phyloP scores from a whole-genome alignment of 2,329 filamentous ascomycete species.

The Trichoderma pleuroti region DNA sequence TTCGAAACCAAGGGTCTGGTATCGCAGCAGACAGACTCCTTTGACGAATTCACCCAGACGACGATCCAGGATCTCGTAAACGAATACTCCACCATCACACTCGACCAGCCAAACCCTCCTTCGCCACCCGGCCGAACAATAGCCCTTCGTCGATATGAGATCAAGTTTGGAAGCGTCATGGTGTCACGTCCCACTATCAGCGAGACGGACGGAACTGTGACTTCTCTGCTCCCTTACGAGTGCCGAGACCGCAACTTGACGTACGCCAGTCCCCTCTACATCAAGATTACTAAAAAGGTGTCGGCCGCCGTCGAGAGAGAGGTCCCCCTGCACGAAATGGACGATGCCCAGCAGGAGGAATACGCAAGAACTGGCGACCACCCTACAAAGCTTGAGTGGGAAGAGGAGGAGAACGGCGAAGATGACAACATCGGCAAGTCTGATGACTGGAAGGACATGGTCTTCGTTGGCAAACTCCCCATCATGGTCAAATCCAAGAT shows the following conservation, averaged over 20 bases:
- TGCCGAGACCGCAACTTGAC: constrained; percentile 93
- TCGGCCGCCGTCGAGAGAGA: constrained; percentile 76
- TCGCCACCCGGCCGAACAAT: constrained; percentile 73
- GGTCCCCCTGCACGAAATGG: constrained; percentile 63
- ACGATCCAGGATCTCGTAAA: constrained; percentile 94
- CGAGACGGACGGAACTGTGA: constrained; percentile 86
- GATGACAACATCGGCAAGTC: constrained; percentile 50
- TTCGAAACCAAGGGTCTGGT: constrained; percentile 95
- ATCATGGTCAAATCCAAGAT: constrained; percentile 98
- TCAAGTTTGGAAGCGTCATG: constrained; percentile 88
- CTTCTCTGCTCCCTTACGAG: constrained; percentile 86
- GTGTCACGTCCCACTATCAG: constrained; percentile 87
- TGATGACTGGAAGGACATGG: constrained; percentile 62
- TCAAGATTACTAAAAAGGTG: constrained; percentile 81
- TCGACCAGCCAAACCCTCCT: constrained; percentile 86
- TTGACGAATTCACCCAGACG: constrained; percentile 91
- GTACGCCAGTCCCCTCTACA: constrained; percentile 87
- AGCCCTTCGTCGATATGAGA: constrained; percentile 85
- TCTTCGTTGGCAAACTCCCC: constrained; percentile 92
- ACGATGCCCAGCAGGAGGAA: constrained; percentile 59
- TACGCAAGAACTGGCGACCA: constrained; percentile 53
- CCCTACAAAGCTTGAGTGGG: constrained; percentile 58
- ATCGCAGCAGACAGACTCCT: constrained; percentile 96
- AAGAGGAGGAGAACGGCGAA: constrained; percentile 54
- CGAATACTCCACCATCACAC: constrained; percentile 85